Evolutionary conservation across 2,329 filamentous ascomycete species (phyloP).

Genomic region (Coniosporium tulheliwenetii): DNA sequence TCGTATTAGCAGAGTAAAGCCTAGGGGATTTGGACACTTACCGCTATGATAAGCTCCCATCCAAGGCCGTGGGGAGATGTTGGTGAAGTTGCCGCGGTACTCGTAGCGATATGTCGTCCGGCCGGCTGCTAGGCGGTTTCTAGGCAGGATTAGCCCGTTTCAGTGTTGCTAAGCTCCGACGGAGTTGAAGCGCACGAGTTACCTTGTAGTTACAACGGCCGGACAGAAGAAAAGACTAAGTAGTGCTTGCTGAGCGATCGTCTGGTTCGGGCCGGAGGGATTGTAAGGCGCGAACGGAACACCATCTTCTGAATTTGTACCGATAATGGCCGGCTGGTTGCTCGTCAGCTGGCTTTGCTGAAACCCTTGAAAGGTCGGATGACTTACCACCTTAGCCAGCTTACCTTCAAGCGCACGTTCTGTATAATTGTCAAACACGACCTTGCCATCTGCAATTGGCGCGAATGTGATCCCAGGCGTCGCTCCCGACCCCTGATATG

Average conservation of each 20-base stretch:
- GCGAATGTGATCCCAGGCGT: conserved; percentile 8
- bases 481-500: conserved; percentile 1
- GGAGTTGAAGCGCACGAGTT: neutral
- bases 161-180: neutral
- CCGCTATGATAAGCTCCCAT: conserved; percentile 18
- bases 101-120: conserved; percentile 20
- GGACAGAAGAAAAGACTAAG: conserved; percentile 13
- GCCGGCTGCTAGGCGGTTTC: conserved; percentile 11
- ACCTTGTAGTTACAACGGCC: conserved; percentile 10
- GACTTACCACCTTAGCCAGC: conserved; percentile 7
- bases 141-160: conserved; percentile 2
- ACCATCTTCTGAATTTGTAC: conserved; percentile 19
- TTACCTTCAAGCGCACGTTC: conserved; percentile 13
- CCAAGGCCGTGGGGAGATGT: conserved; percentile 18
- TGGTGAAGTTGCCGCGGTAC: conserved; percentile 20
- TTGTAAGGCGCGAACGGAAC: conserved; percentile 17
- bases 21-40: neutral
- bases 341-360: neutral
- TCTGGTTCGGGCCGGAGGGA: conserved; percentile 11
- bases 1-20: neutral
- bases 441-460: conserved; percentile 14
- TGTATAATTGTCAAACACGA: conserved; percentile 19
- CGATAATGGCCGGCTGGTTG: conserved; percentile 18
- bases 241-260: conserved; percentile 4
- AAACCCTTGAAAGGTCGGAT: neutral